Evolutionary conservation across 1,139 yeast genomes (phyloP), one percentile per base, ranked within the genome.

Genomic region (Saccharomyces uvarum): DNA sequence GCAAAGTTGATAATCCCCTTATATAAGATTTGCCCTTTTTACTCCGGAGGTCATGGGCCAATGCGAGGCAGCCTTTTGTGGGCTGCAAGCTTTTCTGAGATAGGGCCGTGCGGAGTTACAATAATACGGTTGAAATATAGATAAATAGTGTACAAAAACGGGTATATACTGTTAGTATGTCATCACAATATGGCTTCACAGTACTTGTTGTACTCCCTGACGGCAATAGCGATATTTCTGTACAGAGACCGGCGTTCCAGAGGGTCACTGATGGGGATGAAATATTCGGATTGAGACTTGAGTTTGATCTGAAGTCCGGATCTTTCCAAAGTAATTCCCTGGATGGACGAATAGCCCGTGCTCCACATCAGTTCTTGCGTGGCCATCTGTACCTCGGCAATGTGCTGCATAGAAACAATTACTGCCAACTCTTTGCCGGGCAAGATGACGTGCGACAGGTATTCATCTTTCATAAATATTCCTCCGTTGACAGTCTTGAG

Each of bases 401-500:
- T 84, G 56, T 84, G 79, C 58, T 75, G 80, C 73, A 82, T 84
- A 1, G 97, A 88, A 3, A 95, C 84, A 55, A 93, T 72, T 1
- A 89, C 84, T 3, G 86, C 87, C 67, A 81, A 78, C 57, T 88
- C 95, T 57, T 84, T 86, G 4, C 95, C 96, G 0, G 93, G 85
- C 52, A 91, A 74, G 14, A 88, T 79, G 60, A 88, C 80, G 70
- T 95, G 99, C 0, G 97, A 96, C 57, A 93, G 75, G 65, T 93
- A 95, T 33, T 76, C 75, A 63, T 93, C 97, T 55, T 77, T 76
- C 61, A 82, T 79, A 66, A 75, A 88, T 49, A 79, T 73, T 1
- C 97, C 98, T 51, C 95, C 95, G 66, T 87, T 87, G 29, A 88
- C 81, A 8, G 83, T 77, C 70, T 88, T 90, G 58, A 93, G 76